Base-by-base conservation (phyloP, 495 filamentous ascomycete genomes). In the Monascus purpureus region DNA sequence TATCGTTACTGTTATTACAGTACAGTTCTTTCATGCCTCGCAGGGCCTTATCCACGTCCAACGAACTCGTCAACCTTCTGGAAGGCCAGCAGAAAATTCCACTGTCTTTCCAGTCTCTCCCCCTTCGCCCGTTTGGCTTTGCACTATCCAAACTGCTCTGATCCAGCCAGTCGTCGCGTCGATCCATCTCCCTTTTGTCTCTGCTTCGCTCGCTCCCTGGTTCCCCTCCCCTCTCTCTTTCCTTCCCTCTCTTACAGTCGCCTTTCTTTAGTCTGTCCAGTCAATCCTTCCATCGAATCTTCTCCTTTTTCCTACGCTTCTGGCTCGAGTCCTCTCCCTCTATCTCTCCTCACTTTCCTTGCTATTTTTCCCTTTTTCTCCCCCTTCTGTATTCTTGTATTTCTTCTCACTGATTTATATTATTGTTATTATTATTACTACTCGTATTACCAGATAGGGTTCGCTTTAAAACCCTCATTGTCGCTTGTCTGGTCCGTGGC, bases 81-180 rank as follows among this genome's bases (percentile, higher is more conserved):
- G 36, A 38, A 38, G 36, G 14, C 17, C n/a, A 23, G 29, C 23
- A 38, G 36, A 38, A 38, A 23, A 40, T 17, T 31, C 14, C 26
- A 18, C 29, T 13, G 13, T 22, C 24, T 14, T 30, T 27, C 42
- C 17, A 17, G 4, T 28, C 29, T 25, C 27, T 30, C 13, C 24
- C 14, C 24, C 26, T 25, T 15, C 31, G 13, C 30, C 36, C 25
- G 13, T 26, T n/a, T n/a, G n/a, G n/a, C 22, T 25, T 13, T 13
- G 7, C 27, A 17, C 35, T 13, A n/a, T n/a, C n/a, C n/a, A n/a
- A n/a, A n/a, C n/a, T n/a, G n/a, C n/a, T n/a, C n/a, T n/a, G n/a
- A n/a, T n/a, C n/a, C n/a, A n/a, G n/a, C n/a, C n/a, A n/a, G n/a
- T n/a, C n/a, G n/a, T n/a, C n/a, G n/a, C n/a, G n/a, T n/a, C n/a